A percentile compares a stretch with the other conserved stretches of the same genome.
Conservation (phyloP, 129 eudicot genomes). For the carrot (Daucus carota) region DNA sequence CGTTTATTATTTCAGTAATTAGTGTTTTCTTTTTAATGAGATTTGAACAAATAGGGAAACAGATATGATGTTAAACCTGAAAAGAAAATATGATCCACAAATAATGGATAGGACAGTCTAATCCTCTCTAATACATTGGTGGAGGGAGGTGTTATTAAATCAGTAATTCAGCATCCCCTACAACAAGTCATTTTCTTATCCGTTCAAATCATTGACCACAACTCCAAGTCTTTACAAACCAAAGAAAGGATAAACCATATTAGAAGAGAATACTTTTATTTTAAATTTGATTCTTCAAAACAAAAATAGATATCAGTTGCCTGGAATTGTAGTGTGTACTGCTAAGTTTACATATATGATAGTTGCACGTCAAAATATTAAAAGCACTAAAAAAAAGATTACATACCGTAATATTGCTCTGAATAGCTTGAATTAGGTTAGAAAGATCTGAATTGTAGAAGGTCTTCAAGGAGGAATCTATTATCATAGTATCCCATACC, state of each 20-base stretch:
- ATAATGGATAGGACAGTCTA: no score
- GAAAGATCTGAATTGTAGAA: slow-evolving; percentile 57
- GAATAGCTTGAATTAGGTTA: slow-evolving; percentile 66
- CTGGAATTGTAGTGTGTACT: not conserved
- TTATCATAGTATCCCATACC: slow-evolving; percentile 95
- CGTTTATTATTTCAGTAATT: no score
- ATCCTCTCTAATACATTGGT: no score
- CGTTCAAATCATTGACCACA: not conserved
- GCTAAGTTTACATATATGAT: not conserved
- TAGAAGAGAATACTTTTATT: no score
- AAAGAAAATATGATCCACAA: no score
- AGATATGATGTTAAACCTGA: no score
- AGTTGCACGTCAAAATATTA: not conserved
- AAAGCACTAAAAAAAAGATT: slow-evolving; percentile 13
- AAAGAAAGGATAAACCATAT: not conserved
- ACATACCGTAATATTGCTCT: slow-evolving; percentile 74
- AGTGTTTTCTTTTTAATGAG: no score
- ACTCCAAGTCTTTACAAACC: not conserved
- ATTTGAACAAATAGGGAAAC: no score
- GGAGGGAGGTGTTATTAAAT: no score
- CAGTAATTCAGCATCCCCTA: no score
- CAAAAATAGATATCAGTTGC: not conserved
- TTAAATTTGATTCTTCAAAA: not conserved
- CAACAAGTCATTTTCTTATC: not conserved
- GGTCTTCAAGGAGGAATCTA: slow-evolving; percentile 85